Base-by-base conservation (phyloP, 2,329 filamentous ascomycete genomes). In the Colletotrichum higginsianum region DNA sequence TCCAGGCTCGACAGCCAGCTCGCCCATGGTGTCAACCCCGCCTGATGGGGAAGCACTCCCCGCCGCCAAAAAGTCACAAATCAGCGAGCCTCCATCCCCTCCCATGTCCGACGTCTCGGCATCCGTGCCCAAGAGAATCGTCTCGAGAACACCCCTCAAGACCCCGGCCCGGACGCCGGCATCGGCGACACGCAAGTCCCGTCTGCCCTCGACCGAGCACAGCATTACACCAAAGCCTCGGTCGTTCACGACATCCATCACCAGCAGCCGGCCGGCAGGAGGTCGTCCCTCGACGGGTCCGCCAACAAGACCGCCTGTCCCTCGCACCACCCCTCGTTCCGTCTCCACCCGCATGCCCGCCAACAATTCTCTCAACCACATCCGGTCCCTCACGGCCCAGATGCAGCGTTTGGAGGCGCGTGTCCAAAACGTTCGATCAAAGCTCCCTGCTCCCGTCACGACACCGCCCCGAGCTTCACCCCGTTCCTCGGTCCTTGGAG, bases 341-440 rank as follows among this genome's bases (percentile, higher is more conserved):
- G 78, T 83, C 26, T 83, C 85, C 21, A 82, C 88, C 76, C 86
- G 84, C 72, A 76, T 90, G 49, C 87, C 89, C 35, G 85, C 86
- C 64, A 91, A 87, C 73, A 90, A 86, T 74, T 98, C 96, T 2
- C 89, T 99, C 61, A 93, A 93, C 75, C 96, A 99, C 80, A 97
- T 99, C 78, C 94, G 96, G 74, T 93, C 92, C 40, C 91, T 99
- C 75, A 98, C 97, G 70, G 95, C 94, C 38, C 96, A 98, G 83
- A 98, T 98, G 95, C 94, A 98, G 82, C 94, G 94, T 75, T 91
- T 99, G 73, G 96, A 98, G 81, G 94, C 96, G 74, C 90, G 96
- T 55, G 96, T 99, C 12, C 95, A 98, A 73, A 94, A 92, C 30
- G 96, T 93, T 21, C 91, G 95, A 76, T 98, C 96, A 49, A 98